Evolutionary conservation across 768 basidiomycete genomes (phyloP).

Genomic region (Xerocomellus intermedius): DNA sequence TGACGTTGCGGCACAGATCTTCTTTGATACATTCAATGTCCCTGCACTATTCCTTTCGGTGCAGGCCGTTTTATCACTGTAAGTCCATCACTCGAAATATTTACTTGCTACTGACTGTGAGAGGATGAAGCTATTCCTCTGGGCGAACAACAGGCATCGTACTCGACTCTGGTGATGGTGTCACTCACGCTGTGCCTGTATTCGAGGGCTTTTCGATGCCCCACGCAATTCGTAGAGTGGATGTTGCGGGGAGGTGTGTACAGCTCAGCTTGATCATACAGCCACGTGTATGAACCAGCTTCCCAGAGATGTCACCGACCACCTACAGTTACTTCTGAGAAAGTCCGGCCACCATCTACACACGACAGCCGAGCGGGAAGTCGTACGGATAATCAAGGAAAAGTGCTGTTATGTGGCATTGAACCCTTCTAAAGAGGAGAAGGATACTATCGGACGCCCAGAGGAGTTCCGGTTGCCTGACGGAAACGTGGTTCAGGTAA

Average conservation of each 20-base stretch:
- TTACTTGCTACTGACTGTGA: constrained; percentile 7
- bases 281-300: neutral
- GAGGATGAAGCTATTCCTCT: constrained; percentile 80
- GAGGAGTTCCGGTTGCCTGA: constrained; percentile 95
- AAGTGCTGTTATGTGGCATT: constrained; percentile 95
- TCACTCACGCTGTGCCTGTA: constrained; percentile 97
- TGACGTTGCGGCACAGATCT: constrained; percentile 96
- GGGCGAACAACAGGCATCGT: constrained; percentile 99
- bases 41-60: constrained; percentile 96
- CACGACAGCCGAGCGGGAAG: constrained; percentile 95
- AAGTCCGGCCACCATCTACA: constrained; percentile 94
- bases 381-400: constrained; percentile 97
- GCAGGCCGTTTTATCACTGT: constrained; percentile 96
- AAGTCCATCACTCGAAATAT: constrained; percentile 33
- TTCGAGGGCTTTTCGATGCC: constrained; percentile 99
- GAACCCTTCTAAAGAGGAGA: constrained; percentile 94
- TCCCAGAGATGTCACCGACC: constrained; percentile 90
- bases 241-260: constrained; percentile 88
- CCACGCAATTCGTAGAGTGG: constrained; percentile 93
- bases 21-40: constrained; percentile 99
- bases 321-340: constrained; percentile 89
- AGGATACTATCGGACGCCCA: constrained; percentile 69
- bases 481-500: constrained; percentile 87
- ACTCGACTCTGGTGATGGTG: constrained; percentile 97
- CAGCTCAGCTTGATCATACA: neutral